Evolutionary conservation across 345 rosid species (phyloP).

Genomic region (Dipteronia dyeriana): DNA sequence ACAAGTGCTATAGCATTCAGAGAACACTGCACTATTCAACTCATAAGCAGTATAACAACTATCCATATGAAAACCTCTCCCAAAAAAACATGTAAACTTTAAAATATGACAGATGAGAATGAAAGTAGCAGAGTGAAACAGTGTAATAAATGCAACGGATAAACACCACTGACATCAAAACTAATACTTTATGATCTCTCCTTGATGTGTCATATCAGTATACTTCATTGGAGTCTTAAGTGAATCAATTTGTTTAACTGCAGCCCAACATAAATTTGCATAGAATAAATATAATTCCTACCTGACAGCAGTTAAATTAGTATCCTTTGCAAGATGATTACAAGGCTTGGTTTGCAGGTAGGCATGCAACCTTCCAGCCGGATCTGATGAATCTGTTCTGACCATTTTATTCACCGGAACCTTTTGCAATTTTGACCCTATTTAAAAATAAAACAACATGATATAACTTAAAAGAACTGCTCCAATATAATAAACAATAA

Average conservation of each 20-base stretch:
- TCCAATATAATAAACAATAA: conserved; percentile 2
- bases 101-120: neutral
- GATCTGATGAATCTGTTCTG: conserved; percentile 83
- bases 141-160: neutral
- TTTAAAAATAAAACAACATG: conserved; percentile 21
- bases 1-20: too few relatives aligned
- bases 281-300: conserved; percentile 28
- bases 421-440: conserved; percentile 71
- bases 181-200: neutral
- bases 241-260: neutral
- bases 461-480: conserved; percentile 5
- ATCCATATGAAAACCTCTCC: neutral
- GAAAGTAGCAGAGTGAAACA: too few relatives aligned
- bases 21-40: too few relatives aligned
- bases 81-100: neutral
- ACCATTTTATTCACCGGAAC: conserved; percentile 83
- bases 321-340: conserved; percentile 38
- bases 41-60: too few relatives aligned
- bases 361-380: conserved; percentile 93
- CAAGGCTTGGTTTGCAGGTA: conserved; percentile 58
- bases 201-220: neutral
- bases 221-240: neutral
- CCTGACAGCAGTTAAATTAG: conserved; percentile 74
- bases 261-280: neutral
- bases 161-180: neutral